Base-by-base conservation (phyloP, 257 asterid species). In the Nicotiana obtusifolia region DNA sequence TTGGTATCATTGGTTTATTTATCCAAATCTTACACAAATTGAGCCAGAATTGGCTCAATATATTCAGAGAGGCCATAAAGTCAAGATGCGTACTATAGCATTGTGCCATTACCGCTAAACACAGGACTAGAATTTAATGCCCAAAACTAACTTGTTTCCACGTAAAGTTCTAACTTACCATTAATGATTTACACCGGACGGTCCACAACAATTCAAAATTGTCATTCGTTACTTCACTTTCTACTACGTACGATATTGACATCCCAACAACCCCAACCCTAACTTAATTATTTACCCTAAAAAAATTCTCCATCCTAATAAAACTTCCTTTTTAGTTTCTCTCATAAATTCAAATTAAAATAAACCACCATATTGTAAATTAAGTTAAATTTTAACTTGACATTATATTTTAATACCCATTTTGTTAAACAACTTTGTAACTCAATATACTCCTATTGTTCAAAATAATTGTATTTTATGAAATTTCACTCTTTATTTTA, bases 211-310 rank as follows among this genome's bases (percentile, higher is more conserved):
- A 14, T 49, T 73, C 33, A 8, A 73, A 73, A 24, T 73, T 73
- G 19, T 24, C 24, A 49, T 14, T n/a, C 13, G 68, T 24, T 80
- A 28, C 68, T 83, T 83, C 89, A 10, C 75, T 69, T 61, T 83
- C 86, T 79, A 76, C 54, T 30, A 66, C 81, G 79, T 80, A 66
- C 80, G 88, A 91, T 57, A 66, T n/a, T 79, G 90, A 87, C 91
- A 78, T 84, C 80, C 71, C 92, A 85, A 78, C 88, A 4, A 80
- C 83, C 64, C 67, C 67, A 11, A 22, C 4, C 78, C 41, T 49
- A 28, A 15, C 81, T 10, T 7, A 41, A 41, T 41, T 19, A 26
- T 22, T 22, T 56, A 53, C 78, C 71, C 20, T 5, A 5, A 17
- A 47, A n/a, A 13, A 64, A 52, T 22, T 71, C 35, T 64, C 77